These are phyloP conservation scores for Candida wancherniae DNA, from an alignment of 805 yeast species.

Conservation along the genomic window DNA sequence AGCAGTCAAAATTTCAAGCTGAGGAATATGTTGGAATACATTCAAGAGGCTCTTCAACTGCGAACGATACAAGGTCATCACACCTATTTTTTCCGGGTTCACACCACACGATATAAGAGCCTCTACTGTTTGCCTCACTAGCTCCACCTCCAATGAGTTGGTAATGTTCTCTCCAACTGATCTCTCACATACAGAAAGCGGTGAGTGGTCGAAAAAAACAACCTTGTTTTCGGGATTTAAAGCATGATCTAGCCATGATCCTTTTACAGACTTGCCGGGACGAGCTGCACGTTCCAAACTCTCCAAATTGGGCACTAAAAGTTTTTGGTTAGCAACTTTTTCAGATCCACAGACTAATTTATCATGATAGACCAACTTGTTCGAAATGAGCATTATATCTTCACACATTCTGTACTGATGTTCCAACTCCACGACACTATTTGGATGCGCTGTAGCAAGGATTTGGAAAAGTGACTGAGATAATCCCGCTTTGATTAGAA, in stretches of 20 bases:
- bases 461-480: constrained; percentile 72
- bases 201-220: constrained; percentile 75
- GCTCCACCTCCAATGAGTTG: constrained; percentile 66
- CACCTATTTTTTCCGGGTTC: constrained; percentile 58
- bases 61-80: constrained; percentile 84
- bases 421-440: constrained; percentile 68
- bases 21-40: constrained; percentile 26
- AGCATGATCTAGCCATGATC: constrained; percentile 53
- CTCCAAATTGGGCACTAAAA: constrained; percentile 44
- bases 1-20: constrained; percentile 81
- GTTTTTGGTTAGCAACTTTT: constrained; percentile 53
- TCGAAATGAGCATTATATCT: constrained; percentile 82
- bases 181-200: constrained; percentile 53
- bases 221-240: constrained; percentile 58
- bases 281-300: no score
- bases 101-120: constrained; percentile 60
- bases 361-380: constrained; percentile 71
- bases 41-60: constrained; percentile 44
- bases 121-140: constrained; percentile 59
- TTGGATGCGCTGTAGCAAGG: constrained; percentile 69
- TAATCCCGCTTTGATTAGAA: constrained; percentile 62
- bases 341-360: constrained; percentile 70
- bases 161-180: constrained; percentile 61
- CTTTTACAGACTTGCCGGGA: constrained; percentile 1
- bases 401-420: constrained; percentile 90